phyloP scores from a whole-genome alignment of 2,329 filamentous ascomycete species.

The Arthrobotrys musiformis region DNA sequence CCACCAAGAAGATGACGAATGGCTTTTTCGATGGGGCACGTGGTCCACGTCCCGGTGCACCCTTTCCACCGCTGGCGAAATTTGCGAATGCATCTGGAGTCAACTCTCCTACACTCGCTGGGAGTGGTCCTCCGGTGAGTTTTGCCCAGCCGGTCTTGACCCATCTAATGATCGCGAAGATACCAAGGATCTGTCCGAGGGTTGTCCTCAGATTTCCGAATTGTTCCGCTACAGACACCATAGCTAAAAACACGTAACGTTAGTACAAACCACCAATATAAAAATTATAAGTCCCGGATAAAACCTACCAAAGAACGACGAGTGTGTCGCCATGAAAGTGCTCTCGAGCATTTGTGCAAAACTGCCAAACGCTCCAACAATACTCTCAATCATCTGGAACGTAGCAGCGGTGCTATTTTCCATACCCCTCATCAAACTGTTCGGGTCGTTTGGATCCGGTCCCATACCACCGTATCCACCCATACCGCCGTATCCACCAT shows the following conservation, averaged over 20 bases:
- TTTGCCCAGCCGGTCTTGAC: conserved; percentile 90
- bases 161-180: conserved; percentile 96
- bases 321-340: conserved; percentile 99
- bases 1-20: conserved; percentile 92
- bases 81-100: conserved; percentile 90
- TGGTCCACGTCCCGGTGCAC: conserved; percentile 72
- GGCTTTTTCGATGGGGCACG: conserved; percentile 90
- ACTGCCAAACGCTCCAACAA: conserved; percentile 94
- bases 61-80: conserved; percentile 67
- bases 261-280: conserved; percentile 46
- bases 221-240: conserved; percentile 98
- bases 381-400: conserved; percentile 97
- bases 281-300: background rate
- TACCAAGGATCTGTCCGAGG: conserved; percentile 89
- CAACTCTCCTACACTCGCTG: conserved; percentile 84
- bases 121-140: conserved; percentile 87
- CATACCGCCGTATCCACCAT: conserved; percentile 64
- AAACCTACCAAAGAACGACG: conserved; percentile 89
- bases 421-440: conserved; percentile 94
- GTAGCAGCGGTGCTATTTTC: conserved; percentile 94
- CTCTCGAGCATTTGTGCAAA: conserved; percentile 99
- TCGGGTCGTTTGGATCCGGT: conserved; percentile 82
- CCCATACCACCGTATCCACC: conserved; percentile 66
- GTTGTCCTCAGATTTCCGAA: conserved; percentile 93
- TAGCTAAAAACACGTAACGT: conserved; percentile 69